Conservation (phyloP, 805 yeast genomes). For the Kluyveromyces nonfermentans region DNA sequence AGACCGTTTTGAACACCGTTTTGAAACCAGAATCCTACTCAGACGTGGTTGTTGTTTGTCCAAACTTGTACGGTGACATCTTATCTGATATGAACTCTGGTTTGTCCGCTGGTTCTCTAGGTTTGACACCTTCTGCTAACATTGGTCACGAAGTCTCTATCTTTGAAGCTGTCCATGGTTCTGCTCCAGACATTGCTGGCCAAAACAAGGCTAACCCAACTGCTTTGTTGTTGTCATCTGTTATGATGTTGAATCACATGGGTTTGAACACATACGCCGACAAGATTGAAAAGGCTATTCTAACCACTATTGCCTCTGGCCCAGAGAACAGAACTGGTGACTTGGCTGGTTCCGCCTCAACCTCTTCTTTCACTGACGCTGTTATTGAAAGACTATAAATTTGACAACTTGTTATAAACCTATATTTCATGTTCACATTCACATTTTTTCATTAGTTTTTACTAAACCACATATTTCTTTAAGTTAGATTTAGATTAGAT, state of each 20-base stretch:
- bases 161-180: conserved; percentile 99
- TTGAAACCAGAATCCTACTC: conserved; percentile 79
- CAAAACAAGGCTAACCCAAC: conserved; percentile 99
- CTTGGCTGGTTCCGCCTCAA: conserved; percentile 85
- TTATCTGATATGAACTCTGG: conserved; percentile 97
- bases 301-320: conserved; percentile 85
- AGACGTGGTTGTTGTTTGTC: conserved; percentile 91
- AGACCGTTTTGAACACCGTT: conserved; percentile 86
- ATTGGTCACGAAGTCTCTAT: conserved; percentile 98
- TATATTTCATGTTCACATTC: neutral
- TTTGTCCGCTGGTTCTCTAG: conserved; percentile 89
- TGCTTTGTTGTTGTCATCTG: conserved; percentile 87
- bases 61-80: conserved; percentile 98
- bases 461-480: neutral
- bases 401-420: neutral
- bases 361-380: conserved; percentile 83
- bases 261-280: conserved; percentile 73
- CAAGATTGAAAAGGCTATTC: conserved; percentile 79
- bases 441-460: neutral
- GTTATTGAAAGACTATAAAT: conserved; percentile 50
- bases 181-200: conserved; percentile 99
- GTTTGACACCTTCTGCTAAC: conserved; percentile 98
- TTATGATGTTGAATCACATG: conserved; percentile 99
- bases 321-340: conserved; percentile 95
- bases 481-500: neutral